Percentiles rank a stretch among this genome's conserved stretches.
phyloP scores from a whole-genome alignment of 805 yeast genomes.

The Candida ipomoeae region DNA sequence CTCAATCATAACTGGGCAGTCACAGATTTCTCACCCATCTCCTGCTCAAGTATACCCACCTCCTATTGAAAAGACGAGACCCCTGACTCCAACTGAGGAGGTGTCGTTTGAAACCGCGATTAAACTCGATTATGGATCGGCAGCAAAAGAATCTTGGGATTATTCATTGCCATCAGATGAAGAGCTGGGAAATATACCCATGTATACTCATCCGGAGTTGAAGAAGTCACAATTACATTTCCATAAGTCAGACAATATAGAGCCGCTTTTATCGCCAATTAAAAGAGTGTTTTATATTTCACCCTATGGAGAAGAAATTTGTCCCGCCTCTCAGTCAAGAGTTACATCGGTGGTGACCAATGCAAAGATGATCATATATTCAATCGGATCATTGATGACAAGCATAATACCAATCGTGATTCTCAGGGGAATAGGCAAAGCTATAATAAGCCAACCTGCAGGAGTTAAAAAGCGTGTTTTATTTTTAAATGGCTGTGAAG shows the following conservation, averaged over 20 bases:
- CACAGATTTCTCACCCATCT: constrained; percentile 87
- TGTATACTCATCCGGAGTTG: constrained; percentile 75
- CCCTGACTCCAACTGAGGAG: constrained; percentile 16
- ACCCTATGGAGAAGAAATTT: constrained; percentile 82
- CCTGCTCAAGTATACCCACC: constrained; percentile 18
- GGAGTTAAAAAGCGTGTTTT: constrained; percentile 47
- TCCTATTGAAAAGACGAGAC: constrained; percentile 17
- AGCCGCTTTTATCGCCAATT: constrained; percentile 72
- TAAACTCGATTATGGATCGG: not conserved
- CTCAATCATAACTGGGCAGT: constrained; percentile 77
- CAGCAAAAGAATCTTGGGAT: not conserved
- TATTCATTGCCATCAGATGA: constrained; percentile 22
- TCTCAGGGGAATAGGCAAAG: constrained; percentile 66
- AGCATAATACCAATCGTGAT: constrained; percentile 77
- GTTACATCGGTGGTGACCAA: constrained; percentile 48
- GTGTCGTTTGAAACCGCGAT: not conserved
- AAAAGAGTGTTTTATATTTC: constrained; percentile 72
- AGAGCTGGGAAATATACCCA: constrained; percentile 60
- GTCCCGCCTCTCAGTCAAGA: constrained; percentile 66
- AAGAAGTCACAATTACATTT: constrained; percentile 71
- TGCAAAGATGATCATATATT: constrained; percentile 59
- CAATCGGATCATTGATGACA: constrained; percentile 88
- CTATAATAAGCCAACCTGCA: constrained; percentile 34
- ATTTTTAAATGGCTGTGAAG: constrained; percentile 67
- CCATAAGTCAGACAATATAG: constrained; percentile 49